Evolutionary conservation across 345 rosid species (phyloP), one percentile per base, ranked within the genome.

Genomic region (Leavenworthia alabamica): DNA sequence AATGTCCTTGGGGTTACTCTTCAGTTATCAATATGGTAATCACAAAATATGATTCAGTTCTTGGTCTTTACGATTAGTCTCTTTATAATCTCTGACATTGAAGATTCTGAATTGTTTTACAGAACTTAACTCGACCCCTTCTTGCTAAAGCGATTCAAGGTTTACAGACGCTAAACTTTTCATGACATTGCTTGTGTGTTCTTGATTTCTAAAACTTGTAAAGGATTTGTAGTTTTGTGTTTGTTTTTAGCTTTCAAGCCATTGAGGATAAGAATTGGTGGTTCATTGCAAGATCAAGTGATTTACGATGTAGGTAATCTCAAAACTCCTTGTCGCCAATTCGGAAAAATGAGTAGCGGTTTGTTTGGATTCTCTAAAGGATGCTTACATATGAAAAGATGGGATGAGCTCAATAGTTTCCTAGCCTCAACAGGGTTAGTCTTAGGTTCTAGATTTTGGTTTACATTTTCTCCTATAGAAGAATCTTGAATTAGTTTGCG

Each of bases 231-330:
- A 17, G 17, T 10, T 52, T 23, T 58, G 62, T 66, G 24, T 63
- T 63, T 51, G 24, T 55, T 41, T 41, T 52, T 20, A 89, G 99
- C 99, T 45, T 93, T 93, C 67, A 60, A 60, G 74, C 61, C 66
- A 36, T 75, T 89, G 83, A 85, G 97, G 82, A 80, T 93, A 80
- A 81, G 99, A 53, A 71, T 93, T 6, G 99, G 99, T 16, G 99
- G 99, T 55, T 89, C 99, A 46, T 76, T 93, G 77, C 99, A 93
- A 87, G 97, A 93, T 66, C 96, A 70, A 81, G 96, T 93, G 10
- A 50, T 73, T 29, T 93, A 93, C 56, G 84, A 84, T 71, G 80
- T 86, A 3, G 98, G 88, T 55, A 27, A 56, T 39, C 73, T 75
- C 66, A 73, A 67, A 56, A 57, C 77, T 78, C 91, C 85, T 31